A percentile compares a stretch with the other conserved stretches of the same genome.
These are phyloP conservation scores for Saccharomyces pastorianus DNA, from an alignment of 1,139 yeast genomes.

Conservation along the genomic window DNA sequence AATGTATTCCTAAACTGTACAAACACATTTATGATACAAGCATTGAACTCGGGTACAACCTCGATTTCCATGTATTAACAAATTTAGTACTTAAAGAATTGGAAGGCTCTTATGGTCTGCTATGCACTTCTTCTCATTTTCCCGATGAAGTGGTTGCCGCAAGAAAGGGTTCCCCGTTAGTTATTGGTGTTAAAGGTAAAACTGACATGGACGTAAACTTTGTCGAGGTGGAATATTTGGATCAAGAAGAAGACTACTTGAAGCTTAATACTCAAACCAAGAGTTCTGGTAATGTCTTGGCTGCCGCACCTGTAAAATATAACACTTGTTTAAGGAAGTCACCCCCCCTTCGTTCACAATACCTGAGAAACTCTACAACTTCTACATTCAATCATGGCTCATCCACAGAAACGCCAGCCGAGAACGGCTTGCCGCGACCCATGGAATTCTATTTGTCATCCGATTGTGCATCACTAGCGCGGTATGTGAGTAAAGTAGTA, in stretches of 20 bases:
- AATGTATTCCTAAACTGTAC: constrained; percentile 91
- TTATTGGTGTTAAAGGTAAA: constrained; percentile 95
- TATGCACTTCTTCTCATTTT: constrained; percentile 84
- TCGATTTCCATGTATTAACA: constrained; percentile 86
- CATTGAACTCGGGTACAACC: constrained; percentile 52
- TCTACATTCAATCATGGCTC: constrained; percentile 69
- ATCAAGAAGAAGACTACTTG: constrained; percentile 36
- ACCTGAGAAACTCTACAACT: constrained; percentile 31
- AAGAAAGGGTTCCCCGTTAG: constrained; percentile 94
- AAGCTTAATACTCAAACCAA: constrained; percentile 26
- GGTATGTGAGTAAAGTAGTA: constrained; percentile 93
- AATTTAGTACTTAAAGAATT: constrained; percentile 87
- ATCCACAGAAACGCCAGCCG: constrained; percentile 85
- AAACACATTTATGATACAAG: constrained; percentile 84
- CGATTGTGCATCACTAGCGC: constrained; percentile 92
- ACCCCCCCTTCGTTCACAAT: constrained; percentile 10
- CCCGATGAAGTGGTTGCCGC: constrained; percentile 97
- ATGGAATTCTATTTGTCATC: constrained; percentile 94
- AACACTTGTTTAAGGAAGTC: constrained; percentile 6
- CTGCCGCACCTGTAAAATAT: neutral
- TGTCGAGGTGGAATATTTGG: constrained; percentile 95
- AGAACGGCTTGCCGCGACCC: constrained; percentile 87
- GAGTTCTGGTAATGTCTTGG: neutral
- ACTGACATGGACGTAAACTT: constrained; percentile 92
- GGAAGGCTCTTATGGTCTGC: constrained; percentile 95